Evolutionary conservation across 208 protist genomes (phyloP).

Genomic region (Leishmania lainsoni): DNA sequence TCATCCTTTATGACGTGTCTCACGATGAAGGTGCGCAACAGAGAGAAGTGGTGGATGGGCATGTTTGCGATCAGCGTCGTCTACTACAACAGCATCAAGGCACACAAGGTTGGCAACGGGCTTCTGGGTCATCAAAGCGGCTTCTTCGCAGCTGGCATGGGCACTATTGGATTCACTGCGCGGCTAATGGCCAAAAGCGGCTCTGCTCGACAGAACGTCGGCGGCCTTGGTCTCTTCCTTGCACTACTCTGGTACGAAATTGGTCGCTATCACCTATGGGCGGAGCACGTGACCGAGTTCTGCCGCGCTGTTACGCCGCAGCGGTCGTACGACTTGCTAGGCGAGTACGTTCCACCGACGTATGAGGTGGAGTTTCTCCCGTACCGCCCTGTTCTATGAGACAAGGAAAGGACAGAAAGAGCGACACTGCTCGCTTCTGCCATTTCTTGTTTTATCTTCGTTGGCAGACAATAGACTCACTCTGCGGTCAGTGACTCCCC

Average conservation of each 20-base stretch:
- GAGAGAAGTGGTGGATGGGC: slow-evolving; percentile 85
- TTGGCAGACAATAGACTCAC: too few relatives aligned
- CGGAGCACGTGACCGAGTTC: slow-evolving; percentile 73
- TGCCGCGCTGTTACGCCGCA: slow-evolving; percentile 58
- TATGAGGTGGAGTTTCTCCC: slow-evolving; percentile 40
- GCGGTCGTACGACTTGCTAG: slow-evolving; percentile 67
- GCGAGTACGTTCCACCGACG: slow-evolving; percentile 71
- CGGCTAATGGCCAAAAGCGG: slow-evolving; percentile 63
- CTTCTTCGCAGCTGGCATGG: slow-evolving; percentile 86
- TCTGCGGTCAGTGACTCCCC: background rate
- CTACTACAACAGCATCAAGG: slow-evolving; percentile 85
- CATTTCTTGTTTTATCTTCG: background rate
- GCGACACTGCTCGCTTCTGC: too few relatives aligned
- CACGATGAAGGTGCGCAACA: slow-evolving; percentile 76
- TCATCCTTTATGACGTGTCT: slow-evolving; percentile 64
- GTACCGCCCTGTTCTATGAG: slow-evolving; percentile 24
- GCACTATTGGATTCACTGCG: slow-evolving; percentile 49
- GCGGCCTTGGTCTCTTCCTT: slow-evolving; percentile 46
- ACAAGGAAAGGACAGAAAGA: background rate
- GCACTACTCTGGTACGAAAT: slow-evolving; percentile 86
- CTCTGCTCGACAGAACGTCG: slow-evolving; percentile 29
- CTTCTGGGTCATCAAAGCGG: slow-evolving; percentile 84
- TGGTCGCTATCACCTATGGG: slow-evolving; percentile 82
- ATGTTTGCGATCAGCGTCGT: slow-evolving; percentile 76
- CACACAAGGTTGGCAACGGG: slow-evolving; percentile 86